These are phyloP conservation scores for Cordia subcordata DNA, from an alignment of 257 asterid species.

Conservation along the genomic window DNA sequence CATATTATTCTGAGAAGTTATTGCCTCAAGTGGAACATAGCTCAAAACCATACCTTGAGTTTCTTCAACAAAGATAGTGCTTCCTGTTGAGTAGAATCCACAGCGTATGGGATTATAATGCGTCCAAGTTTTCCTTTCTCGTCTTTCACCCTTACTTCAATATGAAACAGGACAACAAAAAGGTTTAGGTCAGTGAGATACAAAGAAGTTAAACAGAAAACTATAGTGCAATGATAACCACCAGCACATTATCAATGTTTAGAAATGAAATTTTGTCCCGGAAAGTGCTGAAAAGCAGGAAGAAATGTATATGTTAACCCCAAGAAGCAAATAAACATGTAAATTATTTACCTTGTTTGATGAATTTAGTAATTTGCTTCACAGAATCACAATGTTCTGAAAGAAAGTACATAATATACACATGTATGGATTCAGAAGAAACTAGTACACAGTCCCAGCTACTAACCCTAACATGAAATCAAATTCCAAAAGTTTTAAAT, in stretches of 20 bases:
- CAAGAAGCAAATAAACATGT: no score
- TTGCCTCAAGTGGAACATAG: background rate
- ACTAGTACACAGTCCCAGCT: no score
- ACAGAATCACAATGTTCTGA: no score
- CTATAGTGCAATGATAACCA: background rate
- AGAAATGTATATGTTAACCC: no score
- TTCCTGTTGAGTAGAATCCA: constrained; percentile 80
- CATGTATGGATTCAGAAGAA: no score
- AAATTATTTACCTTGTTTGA: no score
- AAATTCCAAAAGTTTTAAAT: no score
- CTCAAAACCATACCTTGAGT: constrained; percentile 59
- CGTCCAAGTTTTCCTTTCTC: constrained; percentile 42
- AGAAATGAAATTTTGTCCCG: background rate
- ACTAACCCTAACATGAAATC: no score
- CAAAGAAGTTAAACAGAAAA: constrained; percentile 1
- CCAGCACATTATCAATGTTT: background rate
- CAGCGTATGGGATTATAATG: constrained; percentile 48
- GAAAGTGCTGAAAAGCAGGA: no score
- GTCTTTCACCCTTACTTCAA: constrained; percentile 29
- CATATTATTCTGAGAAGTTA: background rate
- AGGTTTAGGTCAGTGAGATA: constrained; percentile 11
- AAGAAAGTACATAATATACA: no score
- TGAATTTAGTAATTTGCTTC: no score
- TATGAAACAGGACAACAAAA: constrained; percentile 11
- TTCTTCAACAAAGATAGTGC: constrained; percentile 63